phyloP scores from a whole-genome alignment of 2,329 filamentous ascomycete species.

The Tricladium varicosporioides region DNA sequence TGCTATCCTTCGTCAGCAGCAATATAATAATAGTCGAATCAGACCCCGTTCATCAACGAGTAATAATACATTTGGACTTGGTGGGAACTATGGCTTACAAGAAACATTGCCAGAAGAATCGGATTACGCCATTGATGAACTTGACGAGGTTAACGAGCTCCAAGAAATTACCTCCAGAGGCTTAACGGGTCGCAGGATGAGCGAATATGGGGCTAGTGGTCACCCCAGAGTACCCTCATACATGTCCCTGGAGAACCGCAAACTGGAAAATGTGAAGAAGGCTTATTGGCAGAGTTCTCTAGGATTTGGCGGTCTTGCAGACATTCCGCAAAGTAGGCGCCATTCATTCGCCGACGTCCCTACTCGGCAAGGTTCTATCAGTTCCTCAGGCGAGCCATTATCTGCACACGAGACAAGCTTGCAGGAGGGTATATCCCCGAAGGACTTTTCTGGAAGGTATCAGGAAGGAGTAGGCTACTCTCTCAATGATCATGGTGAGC shows the following conservation, averaged over 20 bases:
- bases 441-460: slow-evolving; percentile 31
- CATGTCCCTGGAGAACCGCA: slow-evolving; percentile 56
- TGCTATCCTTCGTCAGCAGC: slow-evolving; percentile 57
- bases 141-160: slow-evolving; percentile 59
- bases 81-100: slow-evolving; percentile 58
- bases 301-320: slow-evolving; percentile 60
- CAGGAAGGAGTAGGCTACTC: slow-evolving; percentile 29
- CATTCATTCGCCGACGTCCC: slow-evolving; percentile 76
- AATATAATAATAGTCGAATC: slow-evolving; percentile 53
- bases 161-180: slow-evolving; percentile 32
- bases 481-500: slow-evolving; percentile 36
- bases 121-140: slow-evolving; percentile 71
- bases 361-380: slow-evolving; percentile 61
- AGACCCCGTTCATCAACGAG: slow-evolving; percentile 58
- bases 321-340: slow-evolving; percentile 70
- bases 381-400: slow-evolving; percentile 54
- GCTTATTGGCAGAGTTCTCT: slow-evolving; percentile 70
- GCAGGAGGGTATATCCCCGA: slow-evolving; percentile 31
- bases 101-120: slow-evolving; percentile 63
- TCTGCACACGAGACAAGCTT: slow-evolving; percentile 35
- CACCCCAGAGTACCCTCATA: slow-evolving; percentile 33
- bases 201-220: slow-evolving; percentile 33
- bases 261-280: slow-evolving; percentile 64
- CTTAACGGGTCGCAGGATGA: slow-evolving; percentile 35
- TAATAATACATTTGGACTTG: slow-evolving; percentile 45